Percentiles rank a stretch among this genome's conserved stretches.
These are phyloP conservation scores for Rosa hybrid DNA, from an alignment of 331 rosid species.

Conservation along the genomic window DNA sequence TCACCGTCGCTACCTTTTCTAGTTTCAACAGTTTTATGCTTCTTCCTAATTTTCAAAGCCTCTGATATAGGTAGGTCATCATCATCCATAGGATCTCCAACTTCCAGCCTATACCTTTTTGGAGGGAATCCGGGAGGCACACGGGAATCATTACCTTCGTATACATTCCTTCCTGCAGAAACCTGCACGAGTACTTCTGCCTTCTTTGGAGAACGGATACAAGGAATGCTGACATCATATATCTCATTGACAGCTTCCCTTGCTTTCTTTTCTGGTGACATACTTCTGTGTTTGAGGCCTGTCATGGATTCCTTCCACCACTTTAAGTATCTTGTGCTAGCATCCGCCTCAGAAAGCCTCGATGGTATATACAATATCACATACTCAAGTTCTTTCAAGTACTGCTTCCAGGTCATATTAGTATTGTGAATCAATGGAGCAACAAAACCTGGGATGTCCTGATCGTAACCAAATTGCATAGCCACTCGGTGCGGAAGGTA, in stretches of 20 bases:
- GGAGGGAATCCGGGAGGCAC: conserved; percentile 28
- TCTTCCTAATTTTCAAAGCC: background rate
- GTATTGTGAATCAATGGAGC: background rate
- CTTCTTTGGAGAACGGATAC: background rate
- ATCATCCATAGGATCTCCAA: background rate
- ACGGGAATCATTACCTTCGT: background rate
- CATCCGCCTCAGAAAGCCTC: conserved; percentile 34
- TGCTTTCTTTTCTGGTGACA: background rate
- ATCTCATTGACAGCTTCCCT: background rate
- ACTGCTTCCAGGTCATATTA: background rate
- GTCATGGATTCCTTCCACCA: conserved; percentile 48
- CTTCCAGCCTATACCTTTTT: conserved; percentile 8
- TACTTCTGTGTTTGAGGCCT: conserved; percentile 3
- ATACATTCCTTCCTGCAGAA: background rate
- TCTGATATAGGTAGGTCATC: background rate
- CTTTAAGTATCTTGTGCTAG: conserved; percentile 37
- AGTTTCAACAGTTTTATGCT: background rate
- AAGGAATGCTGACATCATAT: background rate
- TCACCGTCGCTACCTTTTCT: background rate
- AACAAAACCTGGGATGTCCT: conserved; percentile 24
- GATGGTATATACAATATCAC: conserved; percentile 37
- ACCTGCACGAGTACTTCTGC: background rate
- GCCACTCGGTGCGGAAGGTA: conserved; percentile 35
- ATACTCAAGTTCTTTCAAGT: no score
- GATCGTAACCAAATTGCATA: conserved; percentile 38